A percentile compares a stretch with the other conserved stretches of the same genome.
Conservation (phyloP, 768 basidiomycete species). For the Podaxis sp. region DNA sequence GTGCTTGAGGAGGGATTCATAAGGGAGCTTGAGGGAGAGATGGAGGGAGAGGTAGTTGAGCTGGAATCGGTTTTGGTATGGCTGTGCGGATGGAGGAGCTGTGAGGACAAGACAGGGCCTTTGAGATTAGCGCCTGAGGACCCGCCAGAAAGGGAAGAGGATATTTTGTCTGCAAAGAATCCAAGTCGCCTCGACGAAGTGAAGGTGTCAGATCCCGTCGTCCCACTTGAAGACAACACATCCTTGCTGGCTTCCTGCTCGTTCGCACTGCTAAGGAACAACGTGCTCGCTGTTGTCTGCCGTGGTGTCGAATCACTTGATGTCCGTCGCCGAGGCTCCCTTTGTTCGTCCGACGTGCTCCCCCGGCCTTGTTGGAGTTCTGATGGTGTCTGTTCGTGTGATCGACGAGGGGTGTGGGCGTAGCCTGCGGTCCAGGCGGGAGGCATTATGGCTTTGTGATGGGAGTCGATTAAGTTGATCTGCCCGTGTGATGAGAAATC, state of each 20-base stretch:
- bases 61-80: conserved; percentile 37
- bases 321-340: conserved; percentile 36
- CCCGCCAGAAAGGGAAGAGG: conserved; percentile 33
- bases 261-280: conserved; percentile 28
- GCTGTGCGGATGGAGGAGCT: conserved; percentile 35
- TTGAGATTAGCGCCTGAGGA: conserved; percentile 24
- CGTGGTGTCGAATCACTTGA: conserved; percentile 52
- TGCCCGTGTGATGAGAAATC: not conserved
- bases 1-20: conserved; percentile 36
- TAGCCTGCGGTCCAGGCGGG: conserved; percentile 27
- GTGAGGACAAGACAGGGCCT: conserved; percentile 29
- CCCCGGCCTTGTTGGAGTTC: conserved; percentile 30
- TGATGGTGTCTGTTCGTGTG: conserved; percentile 36
- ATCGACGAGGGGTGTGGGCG: conserved; percentile 33
- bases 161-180: conserved; percentile 42
- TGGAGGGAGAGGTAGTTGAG: conserved; percentile 22
- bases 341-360: conserved; percentile 32
- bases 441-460: conserved; percentile 8
- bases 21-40: conserved; percentile 21
- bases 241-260: conserved; percentile 33
- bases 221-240: conserved; percentile 18
- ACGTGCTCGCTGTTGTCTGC: conserved; percentile 39
- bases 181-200: conserved; percentile 38
- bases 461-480: not conserved
- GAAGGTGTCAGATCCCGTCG: conserved; percentile 26